Evolutionary conservation across 2,329 filamentous ascomycete species (phyloP).

Genomic region (Clonostachys rhizophaga): DNA sequence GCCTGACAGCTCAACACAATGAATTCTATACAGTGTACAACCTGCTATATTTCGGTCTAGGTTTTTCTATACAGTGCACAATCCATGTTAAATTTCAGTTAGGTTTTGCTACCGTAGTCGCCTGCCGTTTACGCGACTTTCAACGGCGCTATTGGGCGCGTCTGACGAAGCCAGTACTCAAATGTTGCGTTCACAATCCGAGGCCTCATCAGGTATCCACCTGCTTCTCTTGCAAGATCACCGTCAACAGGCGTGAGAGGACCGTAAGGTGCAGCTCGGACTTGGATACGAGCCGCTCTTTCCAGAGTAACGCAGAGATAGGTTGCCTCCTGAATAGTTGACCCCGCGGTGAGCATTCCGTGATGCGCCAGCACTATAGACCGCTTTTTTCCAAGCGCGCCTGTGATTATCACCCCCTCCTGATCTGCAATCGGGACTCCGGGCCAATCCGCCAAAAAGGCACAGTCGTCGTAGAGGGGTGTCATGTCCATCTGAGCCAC

Average conservation of each 20-base stretch:
- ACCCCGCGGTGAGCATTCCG: conserved; percentile 2
- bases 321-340: conserved; percentile 1
- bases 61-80: no score
- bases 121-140: no score
- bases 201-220: neutral
- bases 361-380: conserved; percentile 2
- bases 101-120: no score
- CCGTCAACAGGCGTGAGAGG: conserved; percentile 1
- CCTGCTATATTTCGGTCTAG: no score
- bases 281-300: neutral
- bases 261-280: conserved; percentile 1
- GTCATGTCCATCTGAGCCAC: conserved; percentile 6
- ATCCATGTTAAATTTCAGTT: no score
- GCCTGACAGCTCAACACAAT: no score
- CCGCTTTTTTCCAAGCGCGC: neutral
- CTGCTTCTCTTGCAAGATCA: conserved; percentile 1
- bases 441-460: conserved; percentile 2
- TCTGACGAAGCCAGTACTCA: conserved; percentile 3
- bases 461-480: conserved; percentile 1
- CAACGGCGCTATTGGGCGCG: neutral
- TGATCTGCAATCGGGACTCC: conserved; percentile 3
- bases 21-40: no score
- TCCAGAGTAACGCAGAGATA: conserved; percentile 2
- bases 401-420: conserved; percentile 3
- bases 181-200: conserved; percentile 1